Percentiles rank a stretch among this genome's conserved stretches.
Evolutionary conservation across 768 basidiomycete genomes (phyloP).

Genomic region (Amanita subjunquillea): DNA sequence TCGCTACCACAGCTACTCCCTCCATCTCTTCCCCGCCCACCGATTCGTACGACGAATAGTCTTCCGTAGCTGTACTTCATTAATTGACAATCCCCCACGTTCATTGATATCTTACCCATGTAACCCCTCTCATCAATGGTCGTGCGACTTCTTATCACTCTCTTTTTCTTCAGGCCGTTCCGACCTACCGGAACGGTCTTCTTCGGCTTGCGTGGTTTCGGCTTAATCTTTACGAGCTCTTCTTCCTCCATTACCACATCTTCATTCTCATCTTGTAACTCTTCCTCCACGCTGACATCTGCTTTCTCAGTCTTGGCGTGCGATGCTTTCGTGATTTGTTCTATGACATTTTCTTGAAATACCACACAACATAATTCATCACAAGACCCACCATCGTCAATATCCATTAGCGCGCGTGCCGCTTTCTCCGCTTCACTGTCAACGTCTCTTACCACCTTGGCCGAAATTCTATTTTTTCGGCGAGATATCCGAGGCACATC

Average conservation of each 20-base stretch:
- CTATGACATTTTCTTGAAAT: not conserved
- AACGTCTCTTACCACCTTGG: slow-evolving; percentile 16
- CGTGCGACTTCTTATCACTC: slow-evolving; percentile 47
- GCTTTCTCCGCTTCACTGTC: slow-evolving; percentile 36
- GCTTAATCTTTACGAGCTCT: slow-evolving; percentile 20
- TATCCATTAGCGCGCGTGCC: slow-evolving; percentile 59
- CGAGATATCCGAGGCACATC: slow-evolving; percentile 16
- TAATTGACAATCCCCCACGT: slow-evolving; percentile 3
- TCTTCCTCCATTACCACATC: slow-evolving; percentile 21
- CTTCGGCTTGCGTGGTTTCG: slow-evolving; percentile 37
- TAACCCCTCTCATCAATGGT: slow-evolving; percentile 61
- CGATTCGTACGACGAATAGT: slow-evolving; percentile 76
- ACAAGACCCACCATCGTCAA: slow-evolving; percentile 50
- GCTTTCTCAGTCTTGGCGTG: slow-evolving; percentile 9
- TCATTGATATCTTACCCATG: slow-evolving; percentile 36
- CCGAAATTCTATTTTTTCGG: slow-evolving; percentile 18
- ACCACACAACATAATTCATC: not conserved
- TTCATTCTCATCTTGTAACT: slow-evolving; percentile 10
- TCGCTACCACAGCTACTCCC: slow-evolving; percentile 17
- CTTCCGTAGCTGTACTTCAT: slow-evolving; percentile 47
- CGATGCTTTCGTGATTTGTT: slow-evolving; percentile 2
- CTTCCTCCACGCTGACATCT: slow-evolving; percentile 17
- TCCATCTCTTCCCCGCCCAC: slow-evolving; percentile 52
- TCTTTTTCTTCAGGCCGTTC: slow-evolving; percentile 70
- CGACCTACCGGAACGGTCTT: slow-evolving; percentile 62